phyloP scores from a whole-genome alignment of 2,329 filamentous ascomycete species.

The Fonsecaea pedrosoi region DNA sequence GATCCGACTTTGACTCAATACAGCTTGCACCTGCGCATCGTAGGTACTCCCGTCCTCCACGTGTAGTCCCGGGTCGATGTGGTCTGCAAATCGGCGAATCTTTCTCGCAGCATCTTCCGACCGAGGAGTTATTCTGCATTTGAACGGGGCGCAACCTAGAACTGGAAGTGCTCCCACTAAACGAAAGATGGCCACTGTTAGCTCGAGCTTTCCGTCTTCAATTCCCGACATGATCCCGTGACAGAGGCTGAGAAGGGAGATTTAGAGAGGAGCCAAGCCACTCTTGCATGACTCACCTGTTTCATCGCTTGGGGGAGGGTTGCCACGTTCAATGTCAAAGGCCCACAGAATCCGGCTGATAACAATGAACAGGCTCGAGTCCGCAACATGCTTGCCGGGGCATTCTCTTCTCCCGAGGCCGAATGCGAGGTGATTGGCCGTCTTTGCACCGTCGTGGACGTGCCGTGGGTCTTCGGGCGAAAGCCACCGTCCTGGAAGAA shows the following conservation, averaged over 20 bases:
- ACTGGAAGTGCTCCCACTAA: slow-evolving; percentile 12
- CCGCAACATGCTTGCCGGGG: slow-evolving; percentile 45
- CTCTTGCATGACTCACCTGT: background rate
- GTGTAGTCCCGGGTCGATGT: slow-evolving; percentile 1
- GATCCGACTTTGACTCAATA: background rate
- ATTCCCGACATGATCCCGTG: background rate
- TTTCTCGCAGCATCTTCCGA: slow-evolving; percentile 3
- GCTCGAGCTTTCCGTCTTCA: background rate
- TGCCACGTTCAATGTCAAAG: slow-evolving; percentile 23
- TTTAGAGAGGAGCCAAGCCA: background rate
- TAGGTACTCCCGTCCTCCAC: slow-evolving; percentile 10
- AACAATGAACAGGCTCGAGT: slow-evolving; percentile 56
- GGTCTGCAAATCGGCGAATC: background rate
- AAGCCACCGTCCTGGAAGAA: slow-evolving; percentile 54
- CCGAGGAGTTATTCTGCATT: slow-evolving; percentile 11
- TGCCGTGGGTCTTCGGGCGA: slow-evolving; percentile 38
- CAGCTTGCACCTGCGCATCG: slow-evolving; percentile 2
- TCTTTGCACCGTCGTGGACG: slow-evolving; percentile 44
- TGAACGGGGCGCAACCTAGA: slow-evolving; percentile 6
- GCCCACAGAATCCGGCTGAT: slow-evolving; percentile 57
- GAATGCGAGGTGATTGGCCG: slow-evolving; percentile 59
- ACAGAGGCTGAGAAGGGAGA: background rate
- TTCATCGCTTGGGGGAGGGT: slow-evolving; percentile 12
- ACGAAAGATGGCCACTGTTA: background rate
- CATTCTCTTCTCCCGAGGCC: slow-evolving; percentile 61